Percentiles rank a stretch among this genome's conserved stretches.
phyloP scores from a whole-genome alignment of 2,329 filamentous ascomycete species.

The Mollisiaceae sp. region DNA sequence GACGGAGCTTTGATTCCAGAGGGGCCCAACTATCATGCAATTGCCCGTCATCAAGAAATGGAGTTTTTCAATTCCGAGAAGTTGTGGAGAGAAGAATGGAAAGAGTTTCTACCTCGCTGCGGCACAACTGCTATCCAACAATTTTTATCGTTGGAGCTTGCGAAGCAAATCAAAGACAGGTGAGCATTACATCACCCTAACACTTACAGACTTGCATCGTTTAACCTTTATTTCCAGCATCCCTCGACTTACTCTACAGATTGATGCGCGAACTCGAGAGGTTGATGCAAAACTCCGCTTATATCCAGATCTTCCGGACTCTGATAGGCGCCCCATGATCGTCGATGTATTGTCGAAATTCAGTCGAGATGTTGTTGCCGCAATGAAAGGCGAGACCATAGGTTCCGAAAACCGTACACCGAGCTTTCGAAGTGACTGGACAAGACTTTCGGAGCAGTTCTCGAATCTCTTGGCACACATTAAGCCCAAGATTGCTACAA shows the following conservation, averaged over 20 bases:
- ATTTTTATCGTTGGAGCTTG: conserved; percentile 53
- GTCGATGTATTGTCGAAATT: conserved; percentile 64
- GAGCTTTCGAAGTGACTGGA: not conserved
- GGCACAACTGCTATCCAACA: conserved; percentile 57
- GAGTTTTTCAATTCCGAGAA: conserved; percentile 51
- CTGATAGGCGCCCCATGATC: conserved; percentile 69
- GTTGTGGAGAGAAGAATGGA: conserved; percentile 53
- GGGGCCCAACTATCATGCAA: conserved; percentile 45
- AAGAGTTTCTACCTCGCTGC: conserved; percentile 49
- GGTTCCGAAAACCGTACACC: not conserved
- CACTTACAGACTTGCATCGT: conserved; percentile 1
- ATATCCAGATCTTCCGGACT: conserved; percentile 68
- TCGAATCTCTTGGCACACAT: not conserved
- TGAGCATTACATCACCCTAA: conserved; percentile 19
- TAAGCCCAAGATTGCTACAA: conserved; percentile 3
- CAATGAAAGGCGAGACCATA: conserved; percentile 49
- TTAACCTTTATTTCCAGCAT: conserved; percentile 39
- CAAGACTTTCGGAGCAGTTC: not conserved
- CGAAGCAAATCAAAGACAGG: conserved; percentile 49
- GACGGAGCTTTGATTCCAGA: conserved; percentile 5
- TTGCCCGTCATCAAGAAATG: conserved; percentile 55
- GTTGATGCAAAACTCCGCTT: conserved; percentile 60
- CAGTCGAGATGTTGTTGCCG: conserved; percentile 50
- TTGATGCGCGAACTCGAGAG: conserved; percentile 46
- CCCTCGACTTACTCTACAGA: conserved; percentile 33